Evolutionary conservation across 495 filamentous ascomycete genomes (phyloP), one percentile per base, ranked within the genome.

Genomic region (Podospora anserina): DNA sequence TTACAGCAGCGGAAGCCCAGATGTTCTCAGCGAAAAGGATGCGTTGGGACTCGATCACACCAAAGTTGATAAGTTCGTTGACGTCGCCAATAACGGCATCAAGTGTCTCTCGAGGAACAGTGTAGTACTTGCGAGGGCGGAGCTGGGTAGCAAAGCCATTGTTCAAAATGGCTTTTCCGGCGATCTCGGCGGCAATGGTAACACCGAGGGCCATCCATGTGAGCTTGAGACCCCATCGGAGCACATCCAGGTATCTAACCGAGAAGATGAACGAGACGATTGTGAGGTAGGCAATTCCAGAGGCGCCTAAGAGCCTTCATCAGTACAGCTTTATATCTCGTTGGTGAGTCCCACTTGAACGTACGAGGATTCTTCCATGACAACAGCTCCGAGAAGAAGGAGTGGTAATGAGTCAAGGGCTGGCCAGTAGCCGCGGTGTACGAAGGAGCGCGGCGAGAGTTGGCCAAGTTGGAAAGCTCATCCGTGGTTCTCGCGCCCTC

Each of bases 11-110:
- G 2, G 95, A 96, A 71, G 88, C 89, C 66, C 87, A 82, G 62
- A 96, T 83, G 75, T 98, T 98, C 88, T 99, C 95, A 63, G 89
- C 95, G 72, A 96, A 99, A 65, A 98, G 72, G 74, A 99, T 87
- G 68, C 96, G 89, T 86, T 99, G 95, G 78, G 92, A 89, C 82
- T 99, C 95, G 70, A 99, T 93, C 71, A 97, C 85, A 81, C 97
- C 93, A 82, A 99, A 99, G 86, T 99, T 97, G 80, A 94, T 81
- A 61, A 99, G 84, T 79, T 97, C 93, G 77, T 94, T 91, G 34
- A 94, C 76, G 75, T 98, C 95, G 70, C 92, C 93, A 64, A 93
- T 83, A 18, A 92, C 74, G 65, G 84, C 81, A 72, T 98, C 92
- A 16, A 97, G 82, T 9, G 91, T 92, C 71, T 95, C 92, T 72